These are phyloP conservation scores for Porcisia deanei DNA, from an alignment of 208 protist species.

Conservation along the genomic window DNA sequence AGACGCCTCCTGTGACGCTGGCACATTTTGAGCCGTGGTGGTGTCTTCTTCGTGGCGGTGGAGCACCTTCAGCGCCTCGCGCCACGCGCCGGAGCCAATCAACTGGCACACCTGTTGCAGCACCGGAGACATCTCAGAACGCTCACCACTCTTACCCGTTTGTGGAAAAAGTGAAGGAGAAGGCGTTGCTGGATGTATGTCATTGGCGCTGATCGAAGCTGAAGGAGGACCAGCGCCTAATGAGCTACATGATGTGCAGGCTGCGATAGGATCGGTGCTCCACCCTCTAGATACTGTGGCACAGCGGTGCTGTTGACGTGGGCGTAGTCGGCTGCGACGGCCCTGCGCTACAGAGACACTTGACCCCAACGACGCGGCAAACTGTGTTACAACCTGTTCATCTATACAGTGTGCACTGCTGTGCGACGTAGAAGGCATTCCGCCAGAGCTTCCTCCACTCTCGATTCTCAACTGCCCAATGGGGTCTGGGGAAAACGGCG, in stretches of 20 bases:
- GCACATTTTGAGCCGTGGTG: background rate
- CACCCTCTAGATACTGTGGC: no score
- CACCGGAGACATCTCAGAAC: constrained; percentile 1
- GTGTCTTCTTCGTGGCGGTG: background rate
- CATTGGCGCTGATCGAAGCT: background rate
- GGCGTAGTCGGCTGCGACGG: background rate
- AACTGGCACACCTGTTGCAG: constrained; percentile 5
- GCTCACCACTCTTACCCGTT: background rate
- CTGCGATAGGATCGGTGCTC: background rate
- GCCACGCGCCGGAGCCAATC: constrained; percentile 11
- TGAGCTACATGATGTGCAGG: background rate
- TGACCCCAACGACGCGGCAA: background rate
- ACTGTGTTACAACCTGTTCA: background rate
- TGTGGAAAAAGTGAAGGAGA: background rate
- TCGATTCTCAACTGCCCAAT: background rate
- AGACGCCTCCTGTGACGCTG: background rate
- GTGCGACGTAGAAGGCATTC: background rate
- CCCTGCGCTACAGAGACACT: background rate
- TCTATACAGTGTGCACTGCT: background rate
- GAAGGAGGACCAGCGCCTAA: background rate
- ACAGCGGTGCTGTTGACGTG: background rate
- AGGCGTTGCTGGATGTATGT: background rate
- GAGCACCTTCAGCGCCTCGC: constrained; percentile 4
- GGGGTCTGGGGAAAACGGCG: background rate
- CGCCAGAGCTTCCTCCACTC: background rate